phyloP scores from a whole-genome alignment of 1,284 basidiomycete genomes.

The Anthracocystis walkeri region DNA sequence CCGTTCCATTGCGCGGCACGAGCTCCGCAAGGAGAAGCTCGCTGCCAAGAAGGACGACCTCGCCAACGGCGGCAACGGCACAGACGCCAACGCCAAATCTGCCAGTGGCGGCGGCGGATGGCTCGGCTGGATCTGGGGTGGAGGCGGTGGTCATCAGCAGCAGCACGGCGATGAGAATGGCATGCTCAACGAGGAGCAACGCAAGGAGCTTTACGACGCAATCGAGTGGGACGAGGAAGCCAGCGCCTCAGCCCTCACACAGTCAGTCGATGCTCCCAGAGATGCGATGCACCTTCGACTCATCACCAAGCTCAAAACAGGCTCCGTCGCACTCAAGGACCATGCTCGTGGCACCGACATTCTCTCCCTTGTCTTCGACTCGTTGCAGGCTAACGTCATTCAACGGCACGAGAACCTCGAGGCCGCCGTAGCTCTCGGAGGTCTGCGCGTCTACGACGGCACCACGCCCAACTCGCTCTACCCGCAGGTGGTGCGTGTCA shows the following conservation, averaged over 20 bases:
- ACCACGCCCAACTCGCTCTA: slow-evolving; percentile 86
- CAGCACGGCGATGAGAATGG: slow-evolving; percentile 68
- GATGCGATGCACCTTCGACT: slow-evolving; percentile 86
- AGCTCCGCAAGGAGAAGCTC: slow-evolving; percentile 81
- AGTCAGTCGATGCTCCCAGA: slow-evolving; percentile 73
- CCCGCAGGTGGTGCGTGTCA: slow-evolving; percentile 93
- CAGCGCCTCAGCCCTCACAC: slow-evolving; percentile 44
- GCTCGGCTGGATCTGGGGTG: slow-evolving; percentile 68
- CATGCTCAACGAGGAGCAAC: slow-evolving; percentile 89
- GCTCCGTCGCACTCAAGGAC: slow-evolving; percentile 63
- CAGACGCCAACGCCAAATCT: slow-evolving; percentile 71
- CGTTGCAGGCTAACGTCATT: slow-evolving; percentile 84
- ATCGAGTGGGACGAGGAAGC: slow-evolving; percentile 83
- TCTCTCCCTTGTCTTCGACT: slow-evolving; percentile 88
- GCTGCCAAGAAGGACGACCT: slow-evolving; percentile 67
- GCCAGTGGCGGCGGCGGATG: slow-evolving; percentile 56
- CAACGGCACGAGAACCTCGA: slow-evolving; percentile 90
- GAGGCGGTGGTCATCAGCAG: slow-evolving; percentile 37
- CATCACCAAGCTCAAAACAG: slow-evolving; percentile 72
- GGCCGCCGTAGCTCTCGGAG: slow-evolving; percentile 85
- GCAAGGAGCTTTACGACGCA: slow-evolving; percentile 90
- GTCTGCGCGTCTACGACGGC: slow-evolving; percentile 90
- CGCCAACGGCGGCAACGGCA: slow-evolving; percentile 70
- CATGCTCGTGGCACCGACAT: slow-evolving; percentile 74
- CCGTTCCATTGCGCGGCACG: slow-evolving; percentile 91